Evolutionary conservation across 179 eudicot genomes (phyloP), one percentile per base, ranked within the genome.

Genomic region (Camellia oleifera): DNA sequence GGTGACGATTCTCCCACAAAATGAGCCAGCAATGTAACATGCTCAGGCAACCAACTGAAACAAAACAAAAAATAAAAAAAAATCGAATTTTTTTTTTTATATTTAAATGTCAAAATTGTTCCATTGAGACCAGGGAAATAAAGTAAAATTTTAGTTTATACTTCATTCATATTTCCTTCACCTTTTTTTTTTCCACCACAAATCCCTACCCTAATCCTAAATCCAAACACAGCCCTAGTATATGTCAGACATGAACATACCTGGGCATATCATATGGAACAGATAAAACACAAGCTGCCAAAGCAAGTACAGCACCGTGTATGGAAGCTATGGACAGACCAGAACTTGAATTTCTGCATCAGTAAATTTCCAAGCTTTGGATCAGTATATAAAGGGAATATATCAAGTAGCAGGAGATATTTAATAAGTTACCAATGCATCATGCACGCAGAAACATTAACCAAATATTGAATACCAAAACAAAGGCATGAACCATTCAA

Each of bases 221-320:
- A 32, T 32, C 2, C 40, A 32, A 32, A 32, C 40, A 32, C 40
- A 32, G 40, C 75, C 5, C 14, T 32, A 17, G 0, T 44, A 23
- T 11, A 45, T 42, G 12, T 44, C 2, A 32, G 11, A 65, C 58
- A 75, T 9, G 63, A 70, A 81, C 61, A 79, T 90, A 97, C 99
- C 97, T 93, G 52, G 99, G 98, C 97, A 97, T 94, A 77, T 97
- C 99, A 85, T 95, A 97, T 13, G 99, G 98, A 79, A 93, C 92
- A 13, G 99, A 97, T 77, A 97, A 81, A 53, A 95, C 97, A 80
- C 93, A 93, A 78, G 98, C 97, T 79, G 90, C 90, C 88, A 97
- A 83, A 64, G 98, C 97, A 87, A 97, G 97, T 81, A 93, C 92
- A 68, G 90, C 89, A 61, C 99, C 99, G 84, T 97, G 99, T 77